Conservation (phyloP, 257 asterid species). For the Nemophila menziesii region DNA sequence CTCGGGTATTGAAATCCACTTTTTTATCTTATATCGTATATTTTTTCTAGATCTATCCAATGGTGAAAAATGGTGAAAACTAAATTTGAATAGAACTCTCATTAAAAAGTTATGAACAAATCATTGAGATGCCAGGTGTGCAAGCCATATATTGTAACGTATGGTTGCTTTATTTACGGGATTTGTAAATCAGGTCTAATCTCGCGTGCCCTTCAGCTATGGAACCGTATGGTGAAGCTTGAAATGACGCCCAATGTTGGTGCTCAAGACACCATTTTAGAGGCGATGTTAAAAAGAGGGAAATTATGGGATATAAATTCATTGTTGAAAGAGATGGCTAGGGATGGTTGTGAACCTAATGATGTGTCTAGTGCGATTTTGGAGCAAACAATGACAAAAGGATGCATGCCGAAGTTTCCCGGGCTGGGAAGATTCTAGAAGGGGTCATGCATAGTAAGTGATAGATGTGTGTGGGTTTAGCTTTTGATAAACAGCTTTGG, state of each 20-base stretch:
- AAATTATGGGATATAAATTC: slow-evolving; percentile 21
- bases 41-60: no score
- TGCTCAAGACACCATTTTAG: slow-evolving; percentile 33
- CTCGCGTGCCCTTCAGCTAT: slow-evolving; percentile 28
- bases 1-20: no score
- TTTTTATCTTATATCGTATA: no score
- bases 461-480: no score
- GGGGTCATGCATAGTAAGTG: slow-evolving; percentile 20
- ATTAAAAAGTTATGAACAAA: no score
- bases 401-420: slow-evolving; percentile 29
- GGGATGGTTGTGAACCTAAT: slow-evolving; percentile 40
- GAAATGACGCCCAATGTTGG: slow-evolving; percentile 29
- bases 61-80: no score
- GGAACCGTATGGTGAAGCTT: slow-evolving; percentile 24
- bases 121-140: no score
- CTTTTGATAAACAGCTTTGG: no score
- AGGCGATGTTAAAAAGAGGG: slow-evolving; percentile 33
- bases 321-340: slow-evolving; percentile 34
- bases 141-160: slow-evolving; percentile 34
- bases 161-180: slow-evolving; percentile 27
- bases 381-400: slow-evolving; percentile 20
- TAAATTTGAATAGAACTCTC: no score
- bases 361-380: slow-evolving; percentile 22
- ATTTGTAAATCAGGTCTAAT: slow-evolving; percentile 37
- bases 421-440: slow-evolving; percentile 19